Conservation (phyloP, 176 grass and related monocot species). For the Musa acuminata region DNA sequence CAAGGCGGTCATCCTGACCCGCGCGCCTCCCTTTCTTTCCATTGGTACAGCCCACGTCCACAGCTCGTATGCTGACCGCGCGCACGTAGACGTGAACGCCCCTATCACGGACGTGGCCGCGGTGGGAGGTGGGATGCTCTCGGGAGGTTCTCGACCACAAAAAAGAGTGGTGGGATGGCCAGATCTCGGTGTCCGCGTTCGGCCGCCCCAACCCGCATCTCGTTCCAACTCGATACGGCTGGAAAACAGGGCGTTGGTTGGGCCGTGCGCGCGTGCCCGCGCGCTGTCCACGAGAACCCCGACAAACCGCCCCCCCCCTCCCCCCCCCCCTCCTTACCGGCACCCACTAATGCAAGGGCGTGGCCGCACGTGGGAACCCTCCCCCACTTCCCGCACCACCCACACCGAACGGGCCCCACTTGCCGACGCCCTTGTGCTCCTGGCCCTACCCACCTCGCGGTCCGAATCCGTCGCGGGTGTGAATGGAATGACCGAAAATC, state of each 20-base stretch:
- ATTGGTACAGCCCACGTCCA: too few species aligned
- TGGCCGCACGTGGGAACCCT: background rate
- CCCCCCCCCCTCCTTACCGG: background rate
- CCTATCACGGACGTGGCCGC: too few species aligned
- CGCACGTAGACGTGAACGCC: too few species aligned
- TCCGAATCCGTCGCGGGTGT: too few species aligned
- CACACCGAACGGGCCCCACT: background rate
- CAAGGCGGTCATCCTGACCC: too few species aligned
- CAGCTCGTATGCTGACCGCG: too few species aligned
- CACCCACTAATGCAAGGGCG: background rate
- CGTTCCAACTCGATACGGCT: background rate
- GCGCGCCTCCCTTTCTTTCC: too few species aligned
- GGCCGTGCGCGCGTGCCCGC: background rate
- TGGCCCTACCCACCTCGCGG: background rate
- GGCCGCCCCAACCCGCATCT: background rate
- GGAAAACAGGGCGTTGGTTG: background rate
- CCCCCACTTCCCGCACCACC: background rate
- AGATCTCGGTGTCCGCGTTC: background rate
- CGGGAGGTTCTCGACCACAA: too few species aligned
- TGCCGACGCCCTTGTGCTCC: background rate
- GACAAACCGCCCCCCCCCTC: background rate
- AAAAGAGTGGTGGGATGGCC: background rate
- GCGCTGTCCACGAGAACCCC: background rate
- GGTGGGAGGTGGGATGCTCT: too few species aligned
- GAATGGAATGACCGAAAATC: too few species aligned